Percentiles rank a stretch among this genome's conserved stretches.
Conservation (phyloP, 2,329 filamentous ascomycete species). For the Cordyceps militaris region DNA sequence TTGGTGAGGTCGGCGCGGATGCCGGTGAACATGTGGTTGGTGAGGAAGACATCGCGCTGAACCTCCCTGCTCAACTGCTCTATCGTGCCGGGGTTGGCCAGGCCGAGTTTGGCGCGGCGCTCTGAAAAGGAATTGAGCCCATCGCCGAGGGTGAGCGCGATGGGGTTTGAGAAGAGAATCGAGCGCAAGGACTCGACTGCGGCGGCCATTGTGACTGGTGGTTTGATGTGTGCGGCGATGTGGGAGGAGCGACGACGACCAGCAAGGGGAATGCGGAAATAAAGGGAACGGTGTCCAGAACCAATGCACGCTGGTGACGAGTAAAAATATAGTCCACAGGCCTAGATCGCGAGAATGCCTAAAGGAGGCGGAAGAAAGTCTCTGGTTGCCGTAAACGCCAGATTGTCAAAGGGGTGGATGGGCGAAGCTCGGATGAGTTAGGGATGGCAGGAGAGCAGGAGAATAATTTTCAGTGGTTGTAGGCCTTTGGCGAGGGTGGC, state of each 20-base stretch:
- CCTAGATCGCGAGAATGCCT: slow-evolving; percentile 15
- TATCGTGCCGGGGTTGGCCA: slow-evolving; percentile 87
- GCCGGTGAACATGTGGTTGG: slow-evolving; percentile 94
- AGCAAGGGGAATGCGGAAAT: slow-evolving; percentile 16
- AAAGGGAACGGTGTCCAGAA: slow-evolving; percentile 14
- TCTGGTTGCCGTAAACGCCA: slow-evolving; percentile 16
- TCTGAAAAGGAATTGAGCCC: slow-evolving; percentile 76
- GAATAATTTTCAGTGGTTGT: slow-evolving; percentile 19
- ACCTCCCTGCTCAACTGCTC: slow-evolving; percentile 88
- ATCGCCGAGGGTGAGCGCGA: slow-evolving; percentile 64
- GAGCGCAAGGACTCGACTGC: slow-evolving; percentile 46
- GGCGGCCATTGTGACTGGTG: slow-evolving; percentile 42
- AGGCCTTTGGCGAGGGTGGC: neutral
- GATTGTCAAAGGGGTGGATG: slow-evolving; percentile 10
- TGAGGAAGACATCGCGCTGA: slow-evolving; percentile 91
- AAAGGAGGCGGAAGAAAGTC: slow-evolving; percentile 9
- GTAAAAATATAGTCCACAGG: slow-evolving; percentile 16
- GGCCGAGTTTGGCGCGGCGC: slow-evolving; percentile 77
- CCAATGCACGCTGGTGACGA: slow-evolving; percentile 9
- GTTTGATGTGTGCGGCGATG: slow-evolving; percentile 15
- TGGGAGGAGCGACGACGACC: slow-evolving; percentile 20
- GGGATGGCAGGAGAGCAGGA: slow-evolving; percentile 17
- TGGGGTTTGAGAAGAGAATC: slow-evolving; percentile 67
- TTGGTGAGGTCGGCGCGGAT: slow-evolving; percentile 95
- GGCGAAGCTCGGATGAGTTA: slow-evolving; percentile 16